phyloP scores from a whole-genome alignment of 75 land plant species.

The Selaginella moellendorffii region DNA sequence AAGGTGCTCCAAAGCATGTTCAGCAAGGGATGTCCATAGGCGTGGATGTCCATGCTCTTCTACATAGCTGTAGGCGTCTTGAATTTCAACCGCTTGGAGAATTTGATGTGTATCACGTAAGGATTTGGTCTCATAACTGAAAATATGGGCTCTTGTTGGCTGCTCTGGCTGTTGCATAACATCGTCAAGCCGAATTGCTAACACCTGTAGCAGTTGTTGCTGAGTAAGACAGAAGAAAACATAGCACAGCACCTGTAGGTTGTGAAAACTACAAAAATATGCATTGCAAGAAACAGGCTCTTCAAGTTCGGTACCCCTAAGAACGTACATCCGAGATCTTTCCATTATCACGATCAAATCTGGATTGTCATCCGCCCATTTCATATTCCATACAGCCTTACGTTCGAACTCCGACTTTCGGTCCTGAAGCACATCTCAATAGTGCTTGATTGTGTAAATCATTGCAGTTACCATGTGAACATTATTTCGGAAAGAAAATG shows the following conservation, averaged over 20 bases:
- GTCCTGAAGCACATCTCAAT: not conserved
- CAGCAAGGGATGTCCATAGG: constrained; percentile 9
- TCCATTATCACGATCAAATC: constrained; percentile 31
- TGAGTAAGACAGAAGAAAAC: not conserved
- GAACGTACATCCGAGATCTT: constrained; percentile 29
- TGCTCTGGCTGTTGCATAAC: not conserved
- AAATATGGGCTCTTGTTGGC: not conserved
- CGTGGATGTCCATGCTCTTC: constrained; percentile 3
- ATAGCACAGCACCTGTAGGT: constrained; percentile 20
- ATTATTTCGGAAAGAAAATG: constrained; percentile 10
- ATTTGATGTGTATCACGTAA: constrained; percentile 8
- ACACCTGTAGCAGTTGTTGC: not conserved
- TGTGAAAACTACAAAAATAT: constrained; percentile 27
- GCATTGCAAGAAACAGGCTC: constrained; percentile 29
- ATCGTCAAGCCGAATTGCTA: not conserved
- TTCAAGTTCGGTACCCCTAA: constrained; percentile 28
- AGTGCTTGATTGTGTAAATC: not conserved
- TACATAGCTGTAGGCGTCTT: constrained; percentile 1
- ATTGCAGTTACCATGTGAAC: not conserved
- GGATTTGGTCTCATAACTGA: constrained; percentile 4
- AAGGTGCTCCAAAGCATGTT: not conserved
- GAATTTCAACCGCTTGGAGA: constrained; percentile 1
- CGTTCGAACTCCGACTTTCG: constrained; percentile 19
- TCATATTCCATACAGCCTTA: constrained; percentile 35
- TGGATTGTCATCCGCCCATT: constrained; percentile 37